Conservation (phyloP, 768 basidiomycete species). For the Rhodotorula babjevae region DNA sequence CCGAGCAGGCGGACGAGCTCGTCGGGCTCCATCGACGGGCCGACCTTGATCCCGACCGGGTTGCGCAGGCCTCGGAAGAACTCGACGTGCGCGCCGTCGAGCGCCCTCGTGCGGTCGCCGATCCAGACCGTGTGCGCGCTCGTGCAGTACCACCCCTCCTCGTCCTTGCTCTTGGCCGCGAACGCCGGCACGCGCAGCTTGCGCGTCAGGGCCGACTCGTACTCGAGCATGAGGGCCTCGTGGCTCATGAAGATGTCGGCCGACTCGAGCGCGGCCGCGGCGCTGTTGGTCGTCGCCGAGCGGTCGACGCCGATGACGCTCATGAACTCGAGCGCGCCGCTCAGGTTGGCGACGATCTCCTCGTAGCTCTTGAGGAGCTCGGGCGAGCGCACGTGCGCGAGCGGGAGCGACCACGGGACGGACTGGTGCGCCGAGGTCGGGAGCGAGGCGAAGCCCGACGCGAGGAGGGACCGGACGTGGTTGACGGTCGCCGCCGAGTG, state of each 20-base stretch:
- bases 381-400: constrained; percentile 81
- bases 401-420: constrained; percentile 58
- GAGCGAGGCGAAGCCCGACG: constrained; percentile 80
- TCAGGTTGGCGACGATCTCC: constrained; percentile 71
- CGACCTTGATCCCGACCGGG: constrained; percentile 93
- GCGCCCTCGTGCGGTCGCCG: constrained; percentile 87
- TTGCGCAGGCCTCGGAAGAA: constrained; percentile 85
- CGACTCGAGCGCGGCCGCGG: constrained; percentile 68
- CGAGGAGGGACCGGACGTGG: constrained; percentile 78
- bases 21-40: constrained; percentile 72
- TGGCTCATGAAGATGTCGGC: constrained; percentile 89
- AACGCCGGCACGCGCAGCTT: constrained; percentile 29
- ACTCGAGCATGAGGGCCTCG: constrained; percentile 71
- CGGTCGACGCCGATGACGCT: constrained; percentile 71
- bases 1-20: constrained; percentile 74
- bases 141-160: constrained; percentile 34
- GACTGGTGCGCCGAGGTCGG: constrained; percentile 45
- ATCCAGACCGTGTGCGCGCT: constrained; percentile 73
- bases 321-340: constrained; percentile 90
- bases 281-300: constrained; percentile 44
- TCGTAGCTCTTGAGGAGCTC: constrained; percentile 71
- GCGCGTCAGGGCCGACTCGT: constrained; percentile 86
- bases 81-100: constrained; percentile 90
- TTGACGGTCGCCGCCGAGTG: constrained; percentile 91
- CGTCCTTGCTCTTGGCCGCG: constrained; percentile 1